A percentile compares a stretch with the other conserved stretches of the same genome.
phyloP scores from a whole-genome alignment of 108 stramenopile genomes.

The Nitzschia sp. region DNA sequence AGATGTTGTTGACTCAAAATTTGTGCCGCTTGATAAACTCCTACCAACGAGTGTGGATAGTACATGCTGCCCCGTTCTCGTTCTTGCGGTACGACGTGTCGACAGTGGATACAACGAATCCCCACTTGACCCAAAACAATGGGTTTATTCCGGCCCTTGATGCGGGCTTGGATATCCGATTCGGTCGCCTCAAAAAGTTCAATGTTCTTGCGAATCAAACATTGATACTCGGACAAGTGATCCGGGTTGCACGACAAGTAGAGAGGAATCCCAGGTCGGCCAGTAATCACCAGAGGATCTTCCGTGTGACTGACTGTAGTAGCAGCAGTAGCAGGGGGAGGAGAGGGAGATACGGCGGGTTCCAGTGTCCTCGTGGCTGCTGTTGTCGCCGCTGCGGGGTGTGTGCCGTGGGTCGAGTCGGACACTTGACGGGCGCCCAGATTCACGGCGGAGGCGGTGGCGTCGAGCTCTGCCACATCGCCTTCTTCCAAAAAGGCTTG shows the following conservation, averaged over 20 bases:
- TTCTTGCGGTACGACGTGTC: conserved; percentile 2
- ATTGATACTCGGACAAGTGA: conserved; percentile 41
- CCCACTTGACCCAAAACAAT: conserved; percentile 46
- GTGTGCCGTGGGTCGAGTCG: background rate
- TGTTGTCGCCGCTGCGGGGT: background rate
- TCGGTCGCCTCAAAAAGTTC: conserved; percentile 48
- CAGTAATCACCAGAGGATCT: conserved; percentile 4
- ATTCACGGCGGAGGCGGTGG: background rate
- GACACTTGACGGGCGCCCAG: background rate
- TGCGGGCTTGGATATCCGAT: conserved; percentile 8
- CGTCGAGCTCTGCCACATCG: too few relatives aligned
- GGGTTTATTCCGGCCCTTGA: conserved; percentile 30
- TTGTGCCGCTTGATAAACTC: conserved; percentile 47
- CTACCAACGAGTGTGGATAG: conserved; percentile 23
- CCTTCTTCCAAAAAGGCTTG: conserved; percentile 2
- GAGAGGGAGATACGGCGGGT: too few relatives aligned
- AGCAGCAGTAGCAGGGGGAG: background rate
- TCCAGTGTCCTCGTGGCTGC: background rate
- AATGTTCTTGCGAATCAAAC: conserved; percentile 39
- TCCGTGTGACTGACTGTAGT: background rate
- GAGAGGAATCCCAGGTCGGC: conserved; percentile 22
- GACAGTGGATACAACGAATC: conserved; percentile 45
- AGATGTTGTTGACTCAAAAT: conserved; percentile 37
- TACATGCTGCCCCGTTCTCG: conserved; percentile 25
- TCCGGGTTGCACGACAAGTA: conserved; percentile 39